phyloP scores from a whole-genome alignment of 768 basidiomycete genomes.

The Thelephora aurantiotincta region DNA sequence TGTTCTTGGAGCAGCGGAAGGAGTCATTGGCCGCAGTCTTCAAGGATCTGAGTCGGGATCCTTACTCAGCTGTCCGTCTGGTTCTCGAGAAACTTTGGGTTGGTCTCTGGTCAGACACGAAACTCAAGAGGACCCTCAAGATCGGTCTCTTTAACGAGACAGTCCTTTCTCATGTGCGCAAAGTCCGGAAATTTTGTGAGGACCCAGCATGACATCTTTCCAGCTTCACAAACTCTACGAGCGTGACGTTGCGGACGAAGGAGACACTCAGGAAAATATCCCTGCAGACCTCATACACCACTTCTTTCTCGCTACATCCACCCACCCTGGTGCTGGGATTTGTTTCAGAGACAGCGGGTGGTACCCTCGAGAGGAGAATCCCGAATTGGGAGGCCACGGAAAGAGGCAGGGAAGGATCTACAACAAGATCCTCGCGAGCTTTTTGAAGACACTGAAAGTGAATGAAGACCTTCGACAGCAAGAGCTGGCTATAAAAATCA shows the following conservation, averaged over 20 bases:
- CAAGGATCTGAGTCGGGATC: conserved; percentile 56
- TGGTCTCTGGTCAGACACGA: conserved; percentile 61
- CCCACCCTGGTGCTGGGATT: conserved; percentile 67
- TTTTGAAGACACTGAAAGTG: conserved; percentile 66
- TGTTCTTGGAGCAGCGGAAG: conserved; percentile 59
- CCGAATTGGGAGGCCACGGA: conserved; percentile 13
- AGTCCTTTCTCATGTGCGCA: conserved; percentile 45
- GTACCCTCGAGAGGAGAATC: conserved; percentile 57
- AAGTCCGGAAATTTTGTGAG: background rate
- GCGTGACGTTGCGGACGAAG: conserved; percentile 31
- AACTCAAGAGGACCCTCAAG: conserved; percentile 58
- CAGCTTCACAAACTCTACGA: conserved; percentile 70
- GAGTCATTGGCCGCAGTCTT: conserved; percentile 56
- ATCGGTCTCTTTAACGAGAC: conserved; percentile 57
- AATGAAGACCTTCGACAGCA: conserved; percentile 82
- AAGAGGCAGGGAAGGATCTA: conserved; percentile 39
- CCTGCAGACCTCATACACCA: conserved; percentile 77
- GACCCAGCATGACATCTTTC: background rate
- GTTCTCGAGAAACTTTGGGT: conserved; percentile 68
- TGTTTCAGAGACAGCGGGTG: conserved; percentile 86
- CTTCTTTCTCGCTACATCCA: conserved; percentile 75
- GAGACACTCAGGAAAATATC: conserved; percentile 32
- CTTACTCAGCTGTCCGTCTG: conserved; percentile 41
- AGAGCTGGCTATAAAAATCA: conserved; percentile 68
- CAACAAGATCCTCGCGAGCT: conserved; percentile 72